Percentiles rank a stretch among this genome's conserved stretches.
phyloP scores from a whole-genome alignment of 495 filamentous ascomycete genomes.

The Lophiotrema nucula region DNA sequence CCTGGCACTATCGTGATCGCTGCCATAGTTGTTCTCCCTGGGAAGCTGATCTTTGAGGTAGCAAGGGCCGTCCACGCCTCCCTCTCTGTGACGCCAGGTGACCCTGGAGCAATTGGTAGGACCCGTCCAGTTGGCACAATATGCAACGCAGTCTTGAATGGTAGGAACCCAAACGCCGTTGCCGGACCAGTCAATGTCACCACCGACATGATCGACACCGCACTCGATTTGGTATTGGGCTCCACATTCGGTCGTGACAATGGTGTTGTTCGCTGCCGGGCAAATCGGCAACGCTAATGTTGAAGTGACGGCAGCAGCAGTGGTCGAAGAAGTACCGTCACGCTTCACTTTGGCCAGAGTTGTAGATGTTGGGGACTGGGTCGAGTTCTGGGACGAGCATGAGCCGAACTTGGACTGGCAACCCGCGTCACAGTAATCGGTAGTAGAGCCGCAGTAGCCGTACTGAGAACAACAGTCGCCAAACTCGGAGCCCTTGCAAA shows the following conservation, averaged over 20 bases:
- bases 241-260: constrained; percentile 15
- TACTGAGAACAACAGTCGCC: constrained; percentile 27
- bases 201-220: constrained; percentile 7
- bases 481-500: constrained; percentile 15
- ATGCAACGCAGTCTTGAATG: constrained; percentile 11
- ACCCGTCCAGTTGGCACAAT: not conserved
- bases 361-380: not conserved
- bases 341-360: not conserved
- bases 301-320: not conserved
- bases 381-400: not conserved
- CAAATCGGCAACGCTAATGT: not conserved
- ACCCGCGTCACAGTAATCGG: not conserved
- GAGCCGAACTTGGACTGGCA: constrained; percentile 6
- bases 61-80: constrained; percentile 9
- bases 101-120: constrained; percentile 19
- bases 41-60: constrained; percentile 16
- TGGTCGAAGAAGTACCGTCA: not conserved
- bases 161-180: constrained; percentile 7
- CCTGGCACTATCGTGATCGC: not conserved
- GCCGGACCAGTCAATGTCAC: constrained; percentile 10
- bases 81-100: constrained; percentile 5
- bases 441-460: constrained; percentile 13
- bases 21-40: not conserved
- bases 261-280: constrained; percentile 13
- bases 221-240: constrained; percentile 23